A percentile compares a stretch with the other conserved stretches of the same genome.
These are phyloP conservation scores for Cicer pinnatifidum DNA, from an alignment of 306 rosid genomes.

Conservation along the genomic window DNA sequence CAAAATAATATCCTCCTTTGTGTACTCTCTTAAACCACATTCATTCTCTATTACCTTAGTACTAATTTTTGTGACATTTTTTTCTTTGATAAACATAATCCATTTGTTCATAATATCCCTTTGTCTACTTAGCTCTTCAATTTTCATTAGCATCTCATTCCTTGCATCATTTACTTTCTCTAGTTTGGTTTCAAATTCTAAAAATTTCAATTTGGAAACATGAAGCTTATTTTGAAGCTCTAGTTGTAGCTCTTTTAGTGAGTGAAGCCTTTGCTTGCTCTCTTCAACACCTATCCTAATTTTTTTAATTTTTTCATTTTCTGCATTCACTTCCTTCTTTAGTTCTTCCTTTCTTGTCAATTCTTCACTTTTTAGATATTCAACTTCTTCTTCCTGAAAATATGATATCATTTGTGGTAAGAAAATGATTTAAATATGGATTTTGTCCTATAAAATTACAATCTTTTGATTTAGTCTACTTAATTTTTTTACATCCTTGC, in stretches of 20 bases:
- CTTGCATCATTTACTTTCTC: constrained; percentile 50
- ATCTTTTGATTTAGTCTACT: no score
- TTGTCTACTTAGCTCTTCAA: constrained; percentile 59
- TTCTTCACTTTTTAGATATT: constrained; percentile 51
- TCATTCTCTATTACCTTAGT: constrained; percentile 42
- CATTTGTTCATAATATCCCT: constrained; percentile 67
- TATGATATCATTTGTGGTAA: neutral
- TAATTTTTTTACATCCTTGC: no score
- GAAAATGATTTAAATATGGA: no score
- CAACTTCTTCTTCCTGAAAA: constrained; percentile 59
- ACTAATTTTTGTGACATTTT: constrained; percentile 62
- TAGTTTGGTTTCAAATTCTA: constrained; percentile 43
- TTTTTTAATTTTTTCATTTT: constrained; percentile 49
- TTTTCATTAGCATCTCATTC: constrained; percentile 53
- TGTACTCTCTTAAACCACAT: constrained; percentile 59
- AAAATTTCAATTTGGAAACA: constrained; percentile 32
- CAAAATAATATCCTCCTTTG: constrained; percentile 57
- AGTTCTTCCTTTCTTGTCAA: constrained; percentile 43
- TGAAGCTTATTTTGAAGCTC: constrained; percentile 56
- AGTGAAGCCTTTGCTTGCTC: constrained; percentile 49
- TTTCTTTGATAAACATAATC: constrained; percentile 65
- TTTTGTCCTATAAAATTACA: no score
- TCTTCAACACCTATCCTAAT: constrained; percentile 50
- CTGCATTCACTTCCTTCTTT: constrained; percentile 46
- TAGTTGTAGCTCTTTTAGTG: constrained; percentile 49